Conservation (phyloP, 768 basidiomycete species). For the Calocera cornea region DNA sequence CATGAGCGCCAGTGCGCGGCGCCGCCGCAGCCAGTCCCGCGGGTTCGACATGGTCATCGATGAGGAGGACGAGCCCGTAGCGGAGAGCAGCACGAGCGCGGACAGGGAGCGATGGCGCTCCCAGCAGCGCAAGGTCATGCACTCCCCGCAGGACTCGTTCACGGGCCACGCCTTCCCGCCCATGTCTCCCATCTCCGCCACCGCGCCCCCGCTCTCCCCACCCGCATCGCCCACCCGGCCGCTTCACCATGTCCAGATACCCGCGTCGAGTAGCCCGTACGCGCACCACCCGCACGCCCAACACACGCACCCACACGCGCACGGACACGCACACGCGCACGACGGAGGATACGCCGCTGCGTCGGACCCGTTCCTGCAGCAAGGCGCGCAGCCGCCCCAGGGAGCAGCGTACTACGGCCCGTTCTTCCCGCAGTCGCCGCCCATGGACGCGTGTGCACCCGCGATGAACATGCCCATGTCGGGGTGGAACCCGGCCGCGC, state of each 20-base stretch:
- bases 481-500: not conserved
- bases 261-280: not conserved
- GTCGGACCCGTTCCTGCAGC: not conserved
- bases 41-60: slow-evolving; percentile 3
- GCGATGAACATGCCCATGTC: not conserved
- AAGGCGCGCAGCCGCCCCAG: not conserved
- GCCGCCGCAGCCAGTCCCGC: not conserved
- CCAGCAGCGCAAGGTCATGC: not conserved
- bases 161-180: not conserved
- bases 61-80: not conserved
- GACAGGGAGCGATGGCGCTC: not conserved
- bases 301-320: not conserved
- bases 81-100: not conserved
- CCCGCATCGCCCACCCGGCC: not conserved
- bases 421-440: not conserved
- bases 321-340: not conserved
- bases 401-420: not conserved
- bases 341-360: not conserved
- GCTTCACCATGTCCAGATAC: not conserved
- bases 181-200: not conserved
- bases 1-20: not conserved
- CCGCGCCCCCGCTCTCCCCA: not conserved
- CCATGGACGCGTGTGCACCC: not conserved
- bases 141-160: not conserved
- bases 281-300: not conserved